Percentiles rank a stretch among this genome's conserved stretches.
phyloP scores from a whole-genome alignment of 2,329 filamentous ascomycete species.

The Chalaropsis ovoidea region DNA sequence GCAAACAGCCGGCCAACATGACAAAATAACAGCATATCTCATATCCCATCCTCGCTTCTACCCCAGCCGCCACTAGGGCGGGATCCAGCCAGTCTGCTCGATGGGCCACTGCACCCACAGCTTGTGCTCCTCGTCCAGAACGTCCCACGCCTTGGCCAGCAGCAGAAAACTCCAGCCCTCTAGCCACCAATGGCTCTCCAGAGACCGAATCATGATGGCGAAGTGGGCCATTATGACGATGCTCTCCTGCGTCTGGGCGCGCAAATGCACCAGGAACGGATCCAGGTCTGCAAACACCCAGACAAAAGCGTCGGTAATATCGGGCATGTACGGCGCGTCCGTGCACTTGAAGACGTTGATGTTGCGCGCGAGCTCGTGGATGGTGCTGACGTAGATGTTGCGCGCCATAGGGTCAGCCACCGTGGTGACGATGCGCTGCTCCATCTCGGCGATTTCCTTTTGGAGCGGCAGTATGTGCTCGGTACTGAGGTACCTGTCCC shows the following conservation, averaged over 20 bases:
- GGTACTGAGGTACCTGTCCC: conserved; percentile 25
- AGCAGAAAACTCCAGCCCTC: conserved; percentile 33
- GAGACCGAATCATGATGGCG: conserved; percentile 31
- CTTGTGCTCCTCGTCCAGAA: conserved; percentile 33
- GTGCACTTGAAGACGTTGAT: conserved; percentile 17
- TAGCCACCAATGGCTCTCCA: conserved; percentile 33
- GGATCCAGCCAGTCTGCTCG: conserved; percentile 26
- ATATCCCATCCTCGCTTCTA: background rate
- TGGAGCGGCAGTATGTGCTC: conserved; percentile 7
- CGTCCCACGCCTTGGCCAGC: conserved; percentile 30
- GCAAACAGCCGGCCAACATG: background rate
- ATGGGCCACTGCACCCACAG: conserved; percentile 32
- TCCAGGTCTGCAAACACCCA: conserved; percentile 35
- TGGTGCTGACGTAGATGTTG: conserved; percentile 13
- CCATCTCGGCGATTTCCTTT: conserved; percentile 20
- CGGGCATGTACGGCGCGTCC: conserved; percentile 26
- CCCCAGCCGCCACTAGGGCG: conserved; percentile 12
- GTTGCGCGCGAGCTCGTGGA: conserved; percentile 21
- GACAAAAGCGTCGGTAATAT: conserved; percentile 35
- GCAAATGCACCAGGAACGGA: conserved; percentile 32
- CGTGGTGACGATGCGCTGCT: conserved; percentile 20
- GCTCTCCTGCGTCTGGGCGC: conserved; percentile 29
- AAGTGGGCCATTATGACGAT: conserved; percentile 33
- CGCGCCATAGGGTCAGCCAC: conserved; percentile 17
- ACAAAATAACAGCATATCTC: background rate